Evolutionary conservation across 176 grass and related monocot genomes (phyloP).

Genomic region (Rhipidocladum racemiflorum): DNA sequence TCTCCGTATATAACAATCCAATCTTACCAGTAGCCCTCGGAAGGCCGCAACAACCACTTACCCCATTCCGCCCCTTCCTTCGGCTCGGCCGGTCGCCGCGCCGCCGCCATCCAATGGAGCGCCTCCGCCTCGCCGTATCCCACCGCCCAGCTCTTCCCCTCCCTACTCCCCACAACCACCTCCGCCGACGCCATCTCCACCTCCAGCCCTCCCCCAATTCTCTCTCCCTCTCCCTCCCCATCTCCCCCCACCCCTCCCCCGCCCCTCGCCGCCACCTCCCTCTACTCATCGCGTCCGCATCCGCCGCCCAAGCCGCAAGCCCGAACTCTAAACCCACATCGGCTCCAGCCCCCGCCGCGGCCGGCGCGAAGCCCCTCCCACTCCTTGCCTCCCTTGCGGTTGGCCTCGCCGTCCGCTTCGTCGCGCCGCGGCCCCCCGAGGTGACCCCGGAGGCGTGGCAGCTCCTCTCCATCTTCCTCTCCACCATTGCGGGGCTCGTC

Average conservation of each 20-base stretch:
- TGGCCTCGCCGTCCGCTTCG: slow-evolving; percentile 58
- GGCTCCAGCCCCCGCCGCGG: background rate
- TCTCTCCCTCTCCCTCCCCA: background rate
- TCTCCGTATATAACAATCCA: background rate
- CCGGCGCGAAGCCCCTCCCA: slow-evolving; percentile 49
- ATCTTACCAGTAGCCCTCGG: background rate
- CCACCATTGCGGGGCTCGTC: slow-evolving; percentile 66
- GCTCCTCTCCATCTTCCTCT: slow-evolving; percentile 76
- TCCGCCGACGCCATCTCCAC: background rate
- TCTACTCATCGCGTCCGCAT: background rate
- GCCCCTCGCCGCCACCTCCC: background rate
- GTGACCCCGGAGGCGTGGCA: slow-evolving; percentile 72
- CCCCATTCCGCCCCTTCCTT: background rate
- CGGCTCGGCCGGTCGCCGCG: background rate
- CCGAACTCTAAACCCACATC: background rate
- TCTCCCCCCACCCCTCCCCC: background rate
- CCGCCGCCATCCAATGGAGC: slow-evolving; percentile 26
- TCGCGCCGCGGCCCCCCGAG: slow-evolving; percentile 48
- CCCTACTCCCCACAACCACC: background rate
- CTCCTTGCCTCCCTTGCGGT: slow-evolving; percentile 47
- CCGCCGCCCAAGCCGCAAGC: slow-evolving; percentile 16
- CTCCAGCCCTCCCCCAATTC: background rate
- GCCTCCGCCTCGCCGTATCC: slow-evolving; percentile 19
- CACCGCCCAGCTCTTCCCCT: slow-evolving; percentile 8
- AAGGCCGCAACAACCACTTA: background rate